Evolutionary conservation across 345 rosid genomes (phyloP).

Genomic region (Ceriops decandra): DNA sequence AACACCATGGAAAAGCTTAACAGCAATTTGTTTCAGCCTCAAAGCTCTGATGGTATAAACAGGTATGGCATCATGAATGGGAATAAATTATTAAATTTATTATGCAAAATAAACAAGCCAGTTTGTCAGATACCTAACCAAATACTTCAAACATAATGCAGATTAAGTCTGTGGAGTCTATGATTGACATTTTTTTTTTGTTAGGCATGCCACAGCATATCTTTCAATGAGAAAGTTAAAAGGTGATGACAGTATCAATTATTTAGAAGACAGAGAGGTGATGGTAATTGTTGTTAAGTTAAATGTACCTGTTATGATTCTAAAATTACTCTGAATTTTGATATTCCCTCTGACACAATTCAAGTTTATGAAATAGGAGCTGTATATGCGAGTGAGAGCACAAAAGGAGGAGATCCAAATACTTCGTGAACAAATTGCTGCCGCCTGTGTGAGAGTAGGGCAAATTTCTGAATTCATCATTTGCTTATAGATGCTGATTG

Average conservation of each 20-base stretch:
- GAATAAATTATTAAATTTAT: conserved; percentile 1
- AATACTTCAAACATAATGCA: background rate
- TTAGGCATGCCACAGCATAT: conserved; percentile 34
- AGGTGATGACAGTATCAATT: conserved; percentile 36
- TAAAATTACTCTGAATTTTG: conserved; percentile 13
- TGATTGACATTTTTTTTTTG: conserved; percentile 14
- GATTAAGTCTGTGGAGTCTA: background rate
- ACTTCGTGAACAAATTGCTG: conserved; percentile 75
- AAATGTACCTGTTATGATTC: conserved; percentile 7
- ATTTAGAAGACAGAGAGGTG: conserved; percentile 54
- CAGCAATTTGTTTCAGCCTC: conserved; percentile 20
- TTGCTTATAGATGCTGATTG: conserved; percentile 1
- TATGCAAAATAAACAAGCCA: background rate
- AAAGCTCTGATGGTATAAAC: conserved; percentile 25
- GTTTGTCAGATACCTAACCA: background rate
- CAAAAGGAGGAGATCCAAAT: conserved; percentile 69
- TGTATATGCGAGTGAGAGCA: conserved; percentile 49
- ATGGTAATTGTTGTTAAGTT: conserved; percentile 44
- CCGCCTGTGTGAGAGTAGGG: conserved; percentile 67
- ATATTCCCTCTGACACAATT: conserved; percentile 16
- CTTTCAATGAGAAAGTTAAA: conserved; percentile 37
- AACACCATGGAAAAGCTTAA: conserved; percentile 27
- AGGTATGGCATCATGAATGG: conserved; percentile 26
- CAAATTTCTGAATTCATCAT: conserved; percentile 6
- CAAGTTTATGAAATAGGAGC: conserved; percentile 45